Base-by-base conservation (phyloP, 2,329 filamentous ascomycete species). In the Passalora sequoiae region DNA sequence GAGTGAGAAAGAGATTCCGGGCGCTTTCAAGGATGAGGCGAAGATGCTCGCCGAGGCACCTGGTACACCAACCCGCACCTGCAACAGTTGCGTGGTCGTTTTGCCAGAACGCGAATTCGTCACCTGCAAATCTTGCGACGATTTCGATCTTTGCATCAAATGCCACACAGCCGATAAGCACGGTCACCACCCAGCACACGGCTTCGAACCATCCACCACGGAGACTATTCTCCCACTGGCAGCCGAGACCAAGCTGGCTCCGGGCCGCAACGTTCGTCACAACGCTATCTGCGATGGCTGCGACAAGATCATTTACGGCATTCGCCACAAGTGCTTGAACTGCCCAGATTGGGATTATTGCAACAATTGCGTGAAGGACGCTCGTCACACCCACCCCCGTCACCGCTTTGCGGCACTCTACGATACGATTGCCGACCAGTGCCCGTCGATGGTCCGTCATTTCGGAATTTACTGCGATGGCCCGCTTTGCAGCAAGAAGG, bases 261-360 rank as follows among this genome's bases (percentile, higher is more conserved):
- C 91, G 25, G 91, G 92, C 54, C 86, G 91, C 49, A 86, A 87
- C 64, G 76, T 82, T 58, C 74, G 77, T 48, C 92, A 98, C 70
- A 81, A 86, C 47, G 92, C 94, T 49, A 82, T 96, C 53, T 98
- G 92, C 62, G 92, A 98, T 70, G 87, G 87, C 29, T 98, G 94
- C 65, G 86, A 97, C 58, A 84, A 80, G 75, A 81, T 80, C 65
- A 92, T 98, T 59, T 75, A 77, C 56, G 94, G 92, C 57, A 76
- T 95, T 44, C 91, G 92, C 56, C 84, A 97, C 78, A 98, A 98
- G 76, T 98, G 92, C 66, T 75, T 97, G 53, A 83, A 88, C 64
- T 98, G 92, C 72, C 92, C 94, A 31, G 92, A 98, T 66, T 98
- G 88, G 85, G 92, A 98, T 61, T 97, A 86, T 70, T 98, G 92